These are phyloP conservation scores for Cyberlindnera amylophila DNA, from an alignment of 805 yeast species.

Conservation along the genomic window DNA sequence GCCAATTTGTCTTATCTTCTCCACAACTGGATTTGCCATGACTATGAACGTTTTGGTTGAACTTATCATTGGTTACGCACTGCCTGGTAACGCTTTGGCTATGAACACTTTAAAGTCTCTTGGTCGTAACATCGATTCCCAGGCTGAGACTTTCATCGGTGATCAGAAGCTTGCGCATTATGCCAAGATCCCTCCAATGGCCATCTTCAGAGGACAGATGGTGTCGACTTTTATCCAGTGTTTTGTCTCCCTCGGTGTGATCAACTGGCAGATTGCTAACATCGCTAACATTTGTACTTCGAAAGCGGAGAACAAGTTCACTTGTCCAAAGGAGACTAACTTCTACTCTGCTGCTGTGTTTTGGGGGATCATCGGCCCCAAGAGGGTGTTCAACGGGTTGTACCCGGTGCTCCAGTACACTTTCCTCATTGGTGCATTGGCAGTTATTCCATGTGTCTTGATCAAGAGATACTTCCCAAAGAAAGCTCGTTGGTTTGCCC, in stretches of 20 bases:
- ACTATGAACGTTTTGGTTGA: constrained; percentile 54
- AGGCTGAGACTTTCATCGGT: constrained; percentile 58
- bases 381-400: constrained; percentile 47
- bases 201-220: constrained; percentile 48
- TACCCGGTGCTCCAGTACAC: constrained; percentile 63
- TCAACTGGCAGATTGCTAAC: constrained; percentile 34
- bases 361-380: constrained; percentile 54
- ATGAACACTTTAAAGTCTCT: constrained; percentile 48
- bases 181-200: constrained; percentile 54
- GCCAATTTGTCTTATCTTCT: constrained; percentile 44
- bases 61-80: constrained; percentile 52
- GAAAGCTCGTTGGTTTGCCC: constrained; percentile 37
- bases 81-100: constrained; percentile 49
- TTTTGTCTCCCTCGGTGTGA: constrained; percentile 29
- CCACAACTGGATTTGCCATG: constrained; percentile 45
- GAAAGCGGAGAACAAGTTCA: constrained; percentile 36
- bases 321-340: constrained; percentile 33
- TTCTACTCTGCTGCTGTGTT: constrained; percentile 38
- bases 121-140: constrained; percentile 59
- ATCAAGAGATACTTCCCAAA: constrained; percentile 26
- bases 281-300: constrained; percentile 33
- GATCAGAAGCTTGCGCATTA: constrained; percentile 43
- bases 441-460: constrained; percentile 29
- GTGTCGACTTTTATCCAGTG: constrained; percentile 31
- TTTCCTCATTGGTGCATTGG: constrained; percentile 50